Conservation (phyloP, 805 yeast species). For the Kluyveromyces nonfermentans region DNA sequence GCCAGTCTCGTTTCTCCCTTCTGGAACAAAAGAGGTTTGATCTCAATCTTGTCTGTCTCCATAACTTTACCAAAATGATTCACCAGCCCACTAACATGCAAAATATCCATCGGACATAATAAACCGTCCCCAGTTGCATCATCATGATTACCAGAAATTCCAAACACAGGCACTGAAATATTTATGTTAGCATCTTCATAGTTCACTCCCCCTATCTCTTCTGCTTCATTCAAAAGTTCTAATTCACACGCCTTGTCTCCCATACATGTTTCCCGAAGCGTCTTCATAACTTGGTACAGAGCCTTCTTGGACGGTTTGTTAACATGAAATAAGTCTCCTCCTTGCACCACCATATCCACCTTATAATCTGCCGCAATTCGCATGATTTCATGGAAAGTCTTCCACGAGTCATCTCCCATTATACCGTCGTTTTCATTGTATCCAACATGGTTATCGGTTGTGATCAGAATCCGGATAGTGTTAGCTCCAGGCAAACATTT, state of each 20-base stretch:
- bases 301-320: slow-evolving; percentile 86
- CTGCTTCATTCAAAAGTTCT: slow-evolving; percentile 74
- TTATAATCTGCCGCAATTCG: slow-evolving; percentile 56
- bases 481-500: slow-evolving; percentile 32
- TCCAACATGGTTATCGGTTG: slow-evolving; percentile 97
- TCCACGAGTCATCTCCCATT: slow-evolving; percentile 84
- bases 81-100: slow-evolving; percentile 70
- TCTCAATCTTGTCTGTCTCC: slow-evolving; percentile 62
- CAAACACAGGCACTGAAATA: slow-evolving; percentile 82
- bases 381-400: slow-evolving; percentile 78
- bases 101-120: slow-evolving; percentile 76
- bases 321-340: slow-evolving; percentile 88
- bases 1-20: slow-evolving; percentile 81
- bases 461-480: slow-evolving; percentile 68
- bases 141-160: slow-evolving; percentile 93
- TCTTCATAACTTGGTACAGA: slow-evolving; percentile 68
- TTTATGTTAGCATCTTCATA: slow-evolving; percentile 88
- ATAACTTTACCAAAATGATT: slow-evolving; percentile 84
- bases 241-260: slow-evolving; percentile 84
- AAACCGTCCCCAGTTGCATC: slow-evolving; percentile 86
- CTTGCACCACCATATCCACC: slow-evolving; percentile 83
- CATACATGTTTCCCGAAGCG: slow-evolving; percentile 62
- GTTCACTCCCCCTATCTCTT: slow-evolving; percentile 61
- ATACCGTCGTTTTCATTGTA: slow-evolving; percentile 83
- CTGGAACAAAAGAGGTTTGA: slow-evolving; percentile 69